These are phyloP conservation scores for Ceratobasidium sp. DNA, from an alignment of 1,284 basidiomycete species.

Conservation along the genomic window DNA sequence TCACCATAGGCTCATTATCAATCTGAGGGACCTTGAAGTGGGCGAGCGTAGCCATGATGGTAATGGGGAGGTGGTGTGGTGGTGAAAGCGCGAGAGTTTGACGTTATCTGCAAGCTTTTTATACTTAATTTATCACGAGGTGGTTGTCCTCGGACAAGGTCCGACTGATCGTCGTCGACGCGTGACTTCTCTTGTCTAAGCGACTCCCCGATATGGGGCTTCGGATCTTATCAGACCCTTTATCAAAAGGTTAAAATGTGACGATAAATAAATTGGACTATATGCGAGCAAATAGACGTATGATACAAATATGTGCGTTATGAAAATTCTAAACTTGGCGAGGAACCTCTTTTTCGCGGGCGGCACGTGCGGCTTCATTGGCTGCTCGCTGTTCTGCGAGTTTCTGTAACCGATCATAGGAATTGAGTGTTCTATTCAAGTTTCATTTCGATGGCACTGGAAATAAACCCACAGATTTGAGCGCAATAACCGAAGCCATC, in stretches of 20 bases:
- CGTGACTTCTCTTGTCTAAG: slow-evolving; percentile 38
- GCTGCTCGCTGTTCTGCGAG: slow-evolving; percentile 38
- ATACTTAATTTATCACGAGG: slow-evolving; percentile 7
- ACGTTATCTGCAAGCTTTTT: slow-evolving; percentile 16
- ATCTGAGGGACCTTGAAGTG: slow-evolving; percentile 84
- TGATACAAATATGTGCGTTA: background rate
- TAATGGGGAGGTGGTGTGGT: background rate
- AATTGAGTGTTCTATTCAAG: background rate
- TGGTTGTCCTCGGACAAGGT: slow-evolving; percentile 40
- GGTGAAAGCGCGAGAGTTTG: background rate
- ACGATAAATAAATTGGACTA: background rate
- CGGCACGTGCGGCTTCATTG: slow-evolving; percentile 16
- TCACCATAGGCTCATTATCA: slow-evolving; percentile 93
- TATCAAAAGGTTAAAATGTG: background rate
- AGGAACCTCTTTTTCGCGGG: slow-evolving; percentile 28
- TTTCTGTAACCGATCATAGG: slow-evolving; percentile 12
- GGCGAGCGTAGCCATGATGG: slow-evolving; percentile 73
- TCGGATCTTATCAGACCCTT: slow-evolving; percentile 38
- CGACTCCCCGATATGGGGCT: background rate
- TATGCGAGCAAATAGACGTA: slow-evolving; percentile 2
- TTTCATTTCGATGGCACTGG: background rate
- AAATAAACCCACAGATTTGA: slow-evolving; percentile 26
- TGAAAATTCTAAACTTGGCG: slow-evolving; percentile 30
- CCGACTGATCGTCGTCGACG: slow-evolving; percentile 35
- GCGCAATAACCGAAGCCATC: slow-evolving; percentile 37